These are phyloP conservation scores for Aspergillus pseudotamarii DNA, from an alignment of 2,329 filamentous ascomycete genomes.

Conservation along the genomic window DNA sequence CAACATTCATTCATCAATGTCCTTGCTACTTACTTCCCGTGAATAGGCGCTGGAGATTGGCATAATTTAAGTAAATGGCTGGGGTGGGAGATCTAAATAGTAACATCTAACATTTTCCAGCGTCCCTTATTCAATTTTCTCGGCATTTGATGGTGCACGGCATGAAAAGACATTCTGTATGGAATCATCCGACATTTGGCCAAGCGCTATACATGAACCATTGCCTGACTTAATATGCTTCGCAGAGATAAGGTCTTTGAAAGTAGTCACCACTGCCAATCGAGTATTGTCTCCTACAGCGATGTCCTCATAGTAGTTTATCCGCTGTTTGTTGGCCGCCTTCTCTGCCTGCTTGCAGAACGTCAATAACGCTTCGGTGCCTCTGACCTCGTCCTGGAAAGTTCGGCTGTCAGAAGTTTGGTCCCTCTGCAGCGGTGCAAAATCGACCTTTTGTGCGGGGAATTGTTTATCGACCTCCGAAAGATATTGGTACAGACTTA, in stretches of 20 bases:
- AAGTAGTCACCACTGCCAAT: slow-evolving; percentile 31
- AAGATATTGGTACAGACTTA: too few species aligned
- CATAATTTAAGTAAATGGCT: too few species aligned
- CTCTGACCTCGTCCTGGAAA: not conserved
- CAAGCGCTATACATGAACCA: slow-evolving; percentile 32
- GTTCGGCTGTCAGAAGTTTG: not conserved
- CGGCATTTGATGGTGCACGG: not conserved
- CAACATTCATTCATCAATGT: too few species aligned
- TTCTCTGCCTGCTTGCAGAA: slow-evolving; percentile 12
- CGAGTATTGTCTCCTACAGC: slow-evolving; percentile 28
- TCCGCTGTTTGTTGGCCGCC: slow-evolving; percentile 3
- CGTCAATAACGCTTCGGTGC: not conserved
- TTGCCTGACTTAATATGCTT: slow-evolving; percentile 34
- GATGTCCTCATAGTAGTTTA: slow-evolving; percentile 28
- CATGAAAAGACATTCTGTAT: slow-evolving; percentile 4
- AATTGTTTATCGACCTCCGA: too few species aligned
- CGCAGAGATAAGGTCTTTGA: slow-evolving; percentile 33
- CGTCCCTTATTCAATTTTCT: not conserved
- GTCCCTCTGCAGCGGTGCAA: too few species aligned
- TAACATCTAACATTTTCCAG: not conserved
- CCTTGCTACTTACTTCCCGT: too few species aligned
- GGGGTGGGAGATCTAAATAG: not conserved
- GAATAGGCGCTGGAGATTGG: too few species aligned
- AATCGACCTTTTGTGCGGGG: too few species aligned
- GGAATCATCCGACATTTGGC: slow-evolving; percentile 34